Evolutionary conservation across 2,329 filamentous ascomycete genomes (phyloP).

Genomic region (Alternaria rosae): DNA sequence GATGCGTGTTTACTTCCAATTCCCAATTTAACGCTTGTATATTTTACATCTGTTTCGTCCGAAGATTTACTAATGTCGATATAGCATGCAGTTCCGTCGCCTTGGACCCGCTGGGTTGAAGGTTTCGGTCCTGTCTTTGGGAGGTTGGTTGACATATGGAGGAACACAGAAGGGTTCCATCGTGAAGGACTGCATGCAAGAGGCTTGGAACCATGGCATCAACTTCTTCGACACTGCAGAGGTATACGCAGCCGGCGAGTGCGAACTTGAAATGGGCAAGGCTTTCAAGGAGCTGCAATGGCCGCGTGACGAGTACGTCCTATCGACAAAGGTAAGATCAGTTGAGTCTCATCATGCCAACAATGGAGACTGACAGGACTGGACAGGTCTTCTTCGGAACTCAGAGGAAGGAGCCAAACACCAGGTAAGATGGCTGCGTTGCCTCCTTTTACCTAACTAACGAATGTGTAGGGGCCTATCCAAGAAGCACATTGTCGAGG

Average conservation of each 20-base stretch:
- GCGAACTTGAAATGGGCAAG: constrained; percentile 66
- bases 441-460: neutral
- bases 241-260: constrained; percentile 65
- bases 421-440: constrained; percentile 23
- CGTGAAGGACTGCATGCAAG: constrained; percentile 60
- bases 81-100: constrained; percentile 47
- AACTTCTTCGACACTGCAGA: constrained; percentile 62
- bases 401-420: constrained; percentile 65
- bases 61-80: neutral
- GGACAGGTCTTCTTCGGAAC: constrained; percentile 62
- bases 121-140: constrained; percentile 60
- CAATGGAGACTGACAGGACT: constrained; percentile 7
- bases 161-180: constrained; percentile 57
- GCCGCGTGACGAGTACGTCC: constrained; percentile 51
- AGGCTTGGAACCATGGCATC: constrained; percentile 59
- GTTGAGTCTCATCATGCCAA: neutral
- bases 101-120: constrained; percentile 54
- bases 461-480: constrained; percentile 49
- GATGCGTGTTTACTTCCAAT: neutral
- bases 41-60: neutral
- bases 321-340: constrained; percentile 34
- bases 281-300: constrained; percentile 58
- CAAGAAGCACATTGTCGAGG: constrained; percentile 63
- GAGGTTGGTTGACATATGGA: constrained; percentile 57
- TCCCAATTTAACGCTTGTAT: neutral